Base-by-base conservation (phyloP, 2,329 filamentous ascomycete species). In the Colletotrichum truncatum region DNA sequence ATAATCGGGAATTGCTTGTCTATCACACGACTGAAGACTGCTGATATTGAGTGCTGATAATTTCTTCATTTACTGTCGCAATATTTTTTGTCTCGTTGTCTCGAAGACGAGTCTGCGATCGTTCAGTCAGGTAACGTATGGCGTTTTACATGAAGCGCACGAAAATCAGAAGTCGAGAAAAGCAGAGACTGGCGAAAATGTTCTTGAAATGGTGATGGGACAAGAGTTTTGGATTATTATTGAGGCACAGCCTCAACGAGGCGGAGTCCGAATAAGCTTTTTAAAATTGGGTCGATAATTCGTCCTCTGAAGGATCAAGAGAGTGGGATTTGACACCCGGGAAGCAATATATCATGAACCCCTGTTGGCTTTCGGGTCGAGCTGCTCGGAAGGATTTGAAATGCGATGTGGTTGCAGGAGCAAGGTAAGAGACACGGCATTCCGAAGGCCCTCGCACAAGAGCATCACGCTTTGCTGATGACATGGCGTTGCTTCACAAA, bases 201-300 rank as follows among this genome's bases (percentile, higher is more conserved):
- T 52, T 36, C 8, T 26, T n/a, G 1, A 11, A 21, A 34, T 1
- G 39, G 3, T 48, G 26, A 32, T 38, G 14, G 21, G 4, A 10
- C n/a, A 18, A 26, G 25, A 28, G 38, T 43, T 16, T 18, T 18
- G 14, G 25, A 39, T 10, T 32, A 32, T 32, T 48, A 28, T 57
- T 34, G 30, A 18, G 28, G 54, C 54, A 57, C 54, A 57, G 54
- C 54, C 54, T 57, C 41, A 54, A 38, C 30, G 28, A 21, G 21
- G 54, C 54, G 41, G 54, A 57, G 41, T 57, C 43, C 16, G 54
- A 32, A 45, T 36, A 56, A 36, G 26, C 21, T 57, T 57, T 48
- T 38, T 32, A 48, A 30, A 10, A 46, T 46, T 41, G 53, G 38
- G 3, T 18, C 18, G 46, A 46, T 46, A 46, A 14, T 39, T 46